Percentiles rank a stretch among this genome's conserved stretches.
These are phyloP conservation scores for Amoebophrya sp. DNA, from an alignment of 169 alveolate species.

Conservation along the genomic window DNA sequence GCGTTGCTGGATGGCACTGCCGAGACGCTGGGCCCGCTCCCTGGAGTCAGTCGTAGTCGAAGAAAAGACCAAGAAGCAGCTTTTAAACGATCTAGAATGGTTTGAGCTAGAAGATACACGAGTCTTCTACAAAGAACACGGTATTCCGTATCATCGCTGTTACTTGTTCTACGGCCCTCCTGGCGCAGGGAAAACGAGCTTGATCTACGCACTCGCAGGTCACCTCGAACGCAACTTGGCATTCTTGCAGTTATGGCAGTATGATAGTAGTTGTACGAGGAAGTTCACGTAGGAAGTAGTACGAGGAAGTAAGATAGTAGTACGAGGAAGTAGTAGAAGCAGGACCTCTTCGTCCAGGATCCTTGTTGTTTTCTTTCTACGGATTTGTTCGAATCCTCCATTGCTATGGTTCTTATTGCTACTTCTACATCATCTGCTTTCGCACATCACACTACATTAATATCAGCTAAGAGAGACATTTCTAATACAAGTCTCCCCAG, in stretches of 20 bases:
- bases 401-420: too few species aligned
- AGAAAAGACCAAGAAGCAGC: constrained; percentile 31
- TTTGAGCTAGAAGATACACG: constrained; percentile 37
- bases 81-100: constrained; percentile 40
- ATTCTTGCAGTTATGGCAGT: constrained; percentile 32
- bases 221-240: constrained; percentile 40
- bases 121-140: constrained; percentile 37
- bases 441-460: too few species aligned
- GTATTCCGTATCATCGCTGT: constrained; percentile 41
- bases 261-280: too few species aligned
- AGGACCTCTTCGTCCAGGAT: too few species aligned
- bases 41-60: constrained; percentile 34
- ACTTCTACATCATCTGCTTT: too few species aligned
- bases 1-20: constrained; percentile 37
- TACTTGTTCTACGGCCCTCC: constrained; percentile 56
- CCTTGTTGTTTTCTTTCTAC: too few species aligned
- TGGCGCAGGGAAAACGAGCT: constrained; percentile 57
- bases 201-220: constrained; percentile 54
- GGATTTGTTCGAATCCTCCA: too few species aligned
- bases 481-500: too few species aligned
- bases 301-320: too few species aligned
- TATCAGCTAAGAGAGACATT: too few species aligned
- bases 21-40: constrained; percentile 39
- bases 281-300: too few species aligned
- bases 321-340: too few species aligned